Base-by-base conservation (phyloP, 192 early-diverging fungal species). In the Cetraspora pellucida region DNA sequence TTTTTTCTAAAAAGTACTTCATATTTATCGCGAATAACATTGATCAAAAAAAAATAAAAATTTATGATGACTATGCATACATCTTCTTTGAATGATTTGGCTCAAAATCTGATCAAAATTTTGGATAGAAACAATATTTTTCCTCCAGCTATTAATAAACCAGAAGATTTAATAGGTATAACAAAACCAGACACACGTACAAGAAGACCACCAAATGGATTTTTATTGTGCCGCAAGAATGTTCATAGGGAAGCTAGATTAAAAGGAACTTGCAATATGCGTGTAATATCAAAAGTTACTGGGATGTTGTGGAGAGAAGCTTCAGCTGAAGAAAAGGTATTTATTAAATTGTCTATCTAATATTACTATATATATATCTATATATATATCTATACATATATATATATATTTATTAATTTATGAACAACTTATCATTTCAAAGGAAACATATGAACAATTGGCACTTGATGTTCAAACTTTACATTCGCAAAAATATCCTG, bases 161-260 rank as follows among this genome's bases (percentile, higher is more conserved):
- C 61, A 1, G 7, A 28, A 64, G 61, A 64, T 0, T 43, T 64
- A 13, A 43, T 64, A 6, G 19, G 19, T 16, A 17, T 2, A 23
- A 6, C 16, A 17, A 11, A 1, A 37, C 28, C 6, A 23, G 28
- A 27, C 27, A 10, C 14, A 27, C 9, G 10, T 16, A 28, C 65
- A 47, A 14, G 10, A 44, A 7, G 65, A 7, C 65, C 65, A 43
- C 49, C 31, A 37, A 72, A 72, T 72, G 49, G n/a, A 10, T 72
- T 72, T 21, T 25, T 72, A 8, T 10, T 72, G 37, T 72, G 50
- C 13, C 55, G 71, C 3, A 72, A 72, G 37, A 72, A 72, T 55
- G 71, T 72, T 0, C 52, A 54, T 57, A 37, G 37, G n/a, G 71
- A 72, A 58, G 50, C 55, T 3, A 54, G 52, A 44, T 44, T 6